Evolutionary conservation across 768 basidiomycete genomes (phyloP).

Genomic region (Auricularia heimuer): DNA sequence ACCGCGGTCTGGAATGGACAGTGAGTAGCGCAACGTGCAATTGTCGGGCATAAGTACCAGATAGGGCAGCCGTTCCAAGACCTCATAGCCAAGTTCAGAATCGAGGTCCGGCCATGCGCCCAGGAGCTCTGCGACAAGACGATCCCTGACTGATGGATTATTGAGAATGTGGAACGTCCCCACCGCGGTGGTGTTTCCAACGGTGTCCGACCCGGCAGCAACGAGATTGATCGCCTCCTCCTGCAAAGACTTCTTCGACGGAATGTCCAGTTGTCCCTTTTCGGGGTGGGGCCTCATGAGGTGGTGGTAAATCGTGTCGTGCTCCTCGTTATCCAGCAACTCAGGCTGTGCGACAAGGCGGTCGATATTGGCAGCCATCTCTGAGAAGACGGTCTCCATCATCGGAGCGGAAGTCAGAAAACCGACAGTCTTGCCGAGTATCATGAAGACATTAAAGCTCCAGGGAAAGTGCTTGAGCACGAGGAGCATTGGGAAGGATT

Average conservation of each 20-base stretch:
- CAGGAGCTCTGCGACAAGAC: conserved; percentile 24
- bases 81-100: conserved; percentile 21
- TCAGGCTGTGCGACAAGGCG: conserved; percentile 15
- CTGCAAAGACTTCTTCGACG: conserved; percentile 16
- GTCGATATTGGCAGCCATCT: conserved; percentile 15
- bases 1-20: conserved; percentile 33
- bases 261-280: conserved; percentile 22
- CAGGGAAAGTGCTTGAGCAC: not conserved
- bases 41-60: conserved; percentile 20
- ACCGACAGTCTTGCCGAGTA: not conserved
- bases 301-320: conserved; percentile 29
- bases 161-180: conserved; percentile 28
- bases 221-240: conserved; percentile 20
- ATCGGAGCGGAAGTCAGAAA: not conserved
- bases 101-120: conserved; percentile 34
- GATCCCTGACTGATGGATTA: conserved; percentile 20
- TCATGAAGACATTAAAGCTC: not conserved
- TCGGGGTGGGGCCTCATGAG: conserved; percentile 14
- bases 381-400: not conserved
- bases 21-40: not conserved
- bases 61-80: conserved; percentile 36
- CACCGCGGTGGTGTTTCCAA: conserved; percentile 30
- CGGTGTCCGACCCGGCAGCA: conserved; percentile 37
- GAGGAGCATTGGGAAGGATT: not conserved
- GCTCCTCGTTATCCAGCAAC: conserved; percentile 18